Conservation (phyloP, 257 asterid species). For the Solanum tarapatanum region DNA sequence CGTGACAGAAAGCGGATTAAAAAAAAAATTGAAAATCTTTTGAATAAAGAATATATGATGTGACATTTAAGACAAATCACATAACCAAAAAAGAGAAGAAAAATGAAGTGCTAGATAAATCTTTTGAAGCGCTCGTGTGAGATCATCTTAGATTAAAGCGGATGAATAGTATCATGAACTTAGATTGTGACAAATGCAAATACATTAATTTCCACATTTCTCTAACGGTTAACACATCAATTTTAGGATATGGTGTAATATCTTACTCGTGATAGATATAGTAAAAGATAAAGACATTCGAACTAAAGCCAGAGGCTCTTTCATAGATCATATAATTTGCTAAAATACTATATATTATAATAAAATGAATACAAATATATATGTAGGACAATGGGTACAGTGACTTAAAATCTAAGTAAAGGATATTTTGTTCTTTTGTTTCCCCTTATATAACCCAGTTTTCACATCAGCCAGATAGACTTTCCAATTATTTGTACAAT, state of each 20-base stretch:
- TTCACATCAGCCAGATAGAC: background rate
- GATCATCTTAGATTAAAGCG: background rate
- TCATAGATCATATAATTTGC: background rate
- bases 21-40: background rate
- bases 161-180: background rate
- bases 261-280: background rate
- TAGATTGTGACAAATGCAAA: background rate
- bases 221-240: background rate
- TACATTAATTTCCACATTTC: background rate
- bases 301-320: background rate
- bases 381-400: background rate
- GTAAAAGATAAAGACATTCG: background rate
- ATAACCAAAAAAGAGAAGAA: no score
- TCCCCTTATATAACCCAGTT: background rate
- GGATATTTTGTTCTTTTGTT: background rate
- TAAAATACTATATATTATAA: background rate
- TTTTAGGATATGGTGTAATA: background rate
- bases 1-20: background rate
- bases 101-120: background rate
- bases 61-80: background rate
- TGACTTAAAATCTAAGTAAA: background rate
- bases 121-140: background rate
- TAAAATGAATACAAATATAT: background rate
- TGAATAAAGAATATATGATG: background rate
- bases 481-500: background rate